Base-by-base conservation (phyloP, 176 grass and related monocot genomes). In the Cenchrus purpureus region DNA sequence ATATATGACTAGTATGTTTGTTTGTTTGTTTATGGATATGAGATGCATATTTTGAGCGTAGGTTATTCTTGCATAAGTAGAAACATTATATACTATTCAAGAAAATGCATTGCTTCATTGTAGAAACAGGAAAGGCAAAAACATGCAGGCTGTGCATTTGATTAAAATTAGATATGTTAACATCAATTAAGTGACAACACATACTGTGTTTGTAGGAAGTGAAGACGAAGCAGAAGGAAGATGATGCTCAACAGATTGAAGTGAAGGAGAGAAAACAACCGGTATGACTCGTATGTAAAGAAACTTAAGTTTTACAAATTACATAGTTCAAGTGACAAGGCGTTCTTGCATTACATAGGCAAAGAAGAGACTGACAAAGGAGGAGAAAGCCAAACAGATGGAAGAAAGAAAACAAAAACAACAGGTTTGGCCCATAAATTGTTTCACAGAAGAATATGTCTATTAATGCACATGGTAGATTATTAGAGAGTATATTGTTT, bases 371-470 rank as follows among this genome's bases (percentile, higher is more conserved):
- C 80, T 87, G 87, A 77, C 73, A 17, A 90, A 95, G 78, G 96
- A 92, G 91, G 86, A 91, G 52, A 95, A 89, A 86, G 89, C 77
- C 56, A 84, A 79, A 81, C 17, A 76, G 70, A 28, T 77, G 40
- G 74, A 90, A 90, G 96, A 94, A 89, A 86, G 78, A 81, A 98
- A 94, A 86, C 75, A 56, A 78, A 85, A 92, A 64, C 55, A n/a
- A 50, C 57, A 90, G 87, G 93, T 95, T 43, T 56, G 71, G 2
- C 59, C 53, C 4, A 46, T 14, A 74, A 87, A 77, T 10, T 81
- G 48, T 87, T 74, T 74, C 25, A 28, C 56, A 69, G 12, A 83
- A 83, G 5, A 22, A 2, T 61, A 64, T 84, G 14, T 64, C 20
- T 67, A 68, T 64, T 59, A 8, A 29, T 34, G 48, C 6, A 28